phyloP scores from a whole-genome alignment of 805 yeast genomes.

The Candida xiaguanensis region DNA sequence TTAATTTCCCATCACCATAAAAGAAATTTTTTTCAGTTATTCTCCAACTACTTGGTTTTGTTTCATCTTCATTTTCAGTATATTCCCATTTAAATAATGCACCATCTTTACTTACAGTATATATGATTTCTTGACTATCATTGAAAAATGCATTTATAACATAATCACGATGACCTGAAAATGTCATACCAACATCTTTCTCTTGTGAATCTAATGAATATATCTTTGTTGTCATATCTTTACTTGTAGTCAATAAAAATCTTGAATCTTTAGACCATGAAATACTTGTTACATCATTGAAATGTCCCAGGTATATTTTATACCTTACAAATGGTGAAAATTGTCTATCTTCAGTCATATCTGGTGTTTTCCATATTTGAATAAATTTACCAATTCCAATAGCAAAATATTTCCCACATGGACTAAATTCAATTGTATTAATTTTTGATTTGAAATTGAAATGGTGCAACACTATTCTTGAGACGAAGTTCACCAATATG shows the following conservation, averaged over 20 bases:
- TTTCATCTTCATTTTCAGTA: constrained; percentile 38
- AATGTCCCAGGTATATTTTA: constrained; percentile 90
- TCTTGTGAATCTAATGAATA: constrained; percentile 71
- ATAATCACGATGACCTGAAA: constrained; percentile 90
- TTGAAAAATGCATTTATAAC: constrained; percentile 86
- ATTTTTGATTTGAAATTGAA: constrained; percentile 87
- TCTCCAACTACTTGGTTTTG: constrained; percentile 64
- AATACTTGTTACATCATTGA: constrained; percentile 69
- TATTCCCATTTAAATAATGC: constrained; percentile 93
- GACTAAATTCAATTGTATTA: constrained; percentile 73
- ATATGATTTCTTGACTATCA: constrained; percentile 82
- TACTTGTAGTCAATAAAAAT: constrained; percentile 79
- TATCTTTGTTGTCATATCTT: constrained; percentile 84
- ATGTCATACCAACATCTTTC: constrained; percentile 71
- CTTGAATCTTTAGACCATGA: constrained; percentile 92
- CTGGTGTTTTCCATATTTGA: constrained; percentile 94
- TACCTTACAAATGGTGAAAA: constrained; percentile 95
- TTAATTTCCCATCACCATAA: constrained; percentile 65
- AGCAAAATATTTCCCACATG: constrained; percentile 86
- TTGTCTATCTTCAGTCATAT: constrained; percentile 74
- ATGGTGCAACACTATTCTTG: constrained; percentile 86
- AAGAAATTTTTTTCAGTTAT: constrained; percentile 76
- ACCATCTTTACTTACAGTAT: constrained; percentile 91
- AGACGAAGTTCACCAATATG: constrained; percentile 77
- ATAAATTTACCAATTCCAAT: constrained; percentile 76